These are phyloP conservation scores for Boletus pseudo-olivaceus DNA, from an alignment of 768 basidiomycete genomes.

Conservation along the genomic window DNA sequence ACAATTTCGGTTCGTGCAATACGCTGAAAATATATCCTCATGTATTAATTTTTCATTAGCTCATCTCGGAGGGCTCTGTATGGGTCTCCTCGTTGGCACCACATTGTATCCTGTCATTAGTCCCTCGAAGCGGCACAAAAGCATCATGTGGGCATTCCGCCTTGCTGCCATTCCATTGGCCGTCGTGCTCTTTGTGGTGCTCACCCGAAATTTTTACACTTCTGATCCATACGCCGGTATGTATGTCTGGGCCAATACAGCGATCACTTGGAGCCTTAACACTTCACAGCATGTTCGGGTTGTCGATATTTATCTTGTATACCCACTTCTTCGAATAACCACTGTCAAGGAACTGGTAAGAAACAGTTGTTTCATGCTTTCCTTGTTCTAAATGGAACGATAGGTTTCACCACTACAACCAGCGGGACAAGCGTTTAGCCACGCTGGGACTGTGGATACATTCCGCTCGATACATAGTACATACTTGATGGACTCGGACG, in stretches of 20 bases:
- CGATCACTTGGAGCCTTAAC: background rate
- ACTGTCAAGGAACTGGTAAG: slow-evolving; percentile 52
- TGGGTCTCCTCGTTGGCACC: slow-evolving; percentile 79
- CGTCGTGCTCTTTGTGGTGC: slow-evolving; percentile 75
- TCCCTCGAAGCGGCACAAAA: slow-evolving; percentile 65
- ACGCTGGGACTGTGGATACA: background rate
- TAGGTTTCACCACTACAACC: slow-evolving; percentile 31
- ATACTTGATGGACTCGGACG: slow-evolving; percentile 9
- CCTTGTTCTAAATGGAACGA: slow-evolving; percentile 1
- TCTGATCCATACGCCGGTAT: slow-evolving; percentile 79
- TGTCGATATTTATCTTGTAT: slow-evolving; percentile 91
- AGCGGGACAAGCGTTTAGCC: slow-evolving; percentile 29
- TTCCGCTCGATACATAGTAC: slow-evolving; percentile 1
- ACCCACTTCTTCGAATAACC: slow-evolving; percentile 67
- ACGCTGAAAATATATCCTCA: background rate
- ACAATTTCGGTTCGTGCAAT: slow-evolving; percentile 72
- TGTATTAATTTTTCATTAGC: slow-evolving; percentile 39
- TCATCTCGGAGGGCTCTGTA: slow-evolving; percentile 83
- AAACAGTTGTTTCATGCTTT: background rate
- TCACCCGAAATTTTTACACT: slow-evolving; percentile 87
- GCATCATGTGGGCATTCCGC: slow-evolving; percentile 71
- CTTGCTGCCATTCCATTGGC: slow-evolving; percentile 70
- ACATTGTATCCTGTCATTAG: slow-evolving; percentile 90
- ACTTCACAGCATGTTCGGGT: slow-evolving; percentile 66
- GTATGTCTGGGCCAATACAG: slow-evolving; percentile 16